Percentiles rank a stretch among this genome's conserved stretches.
These are phyloP conservation scores for Crepidotus variabilis DNA, from an alignment of 768 basidiomycete genomes.

Conservation along the genomic window DNA sequence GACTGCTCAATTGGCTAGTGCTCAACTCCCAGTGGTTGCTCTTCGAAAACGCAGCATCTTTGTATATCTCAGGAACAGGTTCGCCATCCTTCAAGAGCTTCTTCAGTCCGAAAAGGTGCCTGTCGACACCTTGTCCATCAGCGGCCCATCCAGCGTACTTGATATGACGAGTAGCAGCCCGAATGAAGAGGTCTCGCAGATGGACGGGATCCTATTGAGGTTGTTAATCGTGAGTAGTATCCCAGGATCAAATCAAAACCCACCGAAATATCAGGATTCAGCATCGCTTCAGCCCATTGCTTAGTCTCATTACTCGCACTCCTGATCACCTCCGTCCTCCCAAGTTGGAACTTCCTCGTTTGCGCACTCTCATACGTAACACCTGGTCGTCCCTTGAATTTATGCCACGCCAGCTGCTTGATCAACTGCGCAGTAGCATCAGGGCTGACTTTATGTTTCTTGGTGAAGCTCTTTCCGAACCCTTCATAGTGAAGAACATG, in stretches of 20 bases:
- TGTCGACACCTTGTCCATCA: conserved; percentile 91
- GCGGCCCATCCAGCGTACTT: conserved; percentile 90
- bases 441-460: conserved; percentile 77
- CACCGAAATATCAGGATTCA: conserved; percentile 41
- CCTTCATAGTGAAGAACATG: conserved; percentile 80
- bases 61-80: conserved; percentile 67
- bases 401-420: conserved; percentile 94
- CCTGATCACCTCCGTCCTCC: conserved; percentile 94
- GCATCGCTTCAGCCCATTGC: conserved; percentile 89
- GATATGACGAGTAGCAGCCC: conserved; percentile 78
- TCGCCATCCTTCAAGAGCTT: conserved; percentile 75
- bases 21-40: conserved; percentile 91
- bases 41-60: conserved; percentile 61
- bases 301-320: conserved; percentile 79
- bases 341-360: conserved; percentile 87
- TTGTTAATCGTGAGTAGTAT: neutral
- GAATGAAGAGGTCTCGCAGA: conserved; percentile 65
- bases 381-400: conserved; percentile 70
- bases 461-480: conserved; percentile 87
- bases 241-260: conserved; percentile 23
- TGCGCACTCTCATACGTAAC: conserved; percentile 93
- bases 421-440: conserved; percentile 96
- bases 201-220: conserved; percentile 27
- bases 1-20: conserved; percentile 81
- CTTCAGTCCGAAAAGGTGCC: conserved; percentile 93